Conservation (phyloP, 352 stramenopile species). For the Phytophthora kernoviae region DNA sequence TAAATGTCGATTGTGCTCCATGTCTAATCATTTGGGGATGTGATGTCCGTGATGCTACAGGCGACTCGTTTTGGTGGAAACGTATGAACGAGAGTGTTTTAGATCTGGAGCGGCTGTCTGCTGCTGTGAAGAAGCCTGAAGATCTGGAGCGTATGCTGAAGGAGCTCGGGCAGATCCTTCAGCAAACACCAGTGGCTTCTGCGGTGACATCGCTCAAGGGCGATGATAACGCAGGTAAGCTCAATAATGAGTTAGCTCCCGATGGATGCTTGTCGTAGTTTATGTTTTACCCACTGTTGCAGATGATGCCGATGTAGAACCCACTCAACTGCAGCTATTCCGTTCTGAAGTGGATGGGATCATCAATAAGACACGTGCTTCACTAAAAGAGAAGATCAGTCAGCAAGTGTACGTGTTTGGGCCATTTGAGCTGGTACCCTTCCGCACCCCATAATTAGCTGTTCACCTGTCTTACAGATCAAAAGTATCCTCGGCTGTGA, state of each 20-base stretch:
- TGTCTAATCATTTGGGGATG: slow-evolving; percentile 2
- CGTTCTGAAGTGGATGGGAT: slow-evolving; percentile 55
- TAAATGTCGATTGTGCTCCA: too few species aligned
- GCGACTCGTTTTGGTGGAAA: slow-evolving; percentile 61
- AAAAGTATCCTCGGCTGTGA: slow-evolving; percentile 60
- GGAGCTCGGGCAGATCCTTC: slow-evolving; percentile 57
- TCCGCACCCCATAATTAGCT: background rate
- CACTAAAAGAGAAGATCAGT: slow-evolving; percentile 50
- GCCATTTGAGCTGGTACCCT: background rate
- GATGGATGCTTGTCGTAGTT: background rate
- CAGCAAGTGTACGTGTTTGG: slow-evolving; percentile 58
- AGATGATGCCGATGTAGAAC: slow-evolving; percentile 10
- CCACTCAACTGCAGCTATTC: slow-evolving; percentile 41
- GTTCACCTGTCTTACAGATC: slow-evolving; percentile 29
- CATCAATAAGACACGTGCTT: slow-evolving; percentile 49
- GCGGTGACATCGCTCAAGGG: slow-evolving; percentile 18
- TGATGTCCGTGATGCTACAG: slow-evolving; percentile 4
- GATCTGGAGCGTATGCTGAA: slow-evolving; percentile 59
- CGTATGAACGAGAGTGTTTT: slow-evolving; percentile 56
- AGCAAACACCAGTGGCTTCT: slow-evolving; percentile 22
- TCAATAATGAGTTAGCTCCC: background rate
- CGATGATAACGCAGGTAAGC: slow-evolving; percentile 18
- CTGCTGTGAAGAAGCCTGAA: slow-evolving; percentile 56
- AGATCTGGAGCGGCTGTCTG: slow-evolving; percentile 51
- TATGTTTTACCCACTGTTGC: slow-evolving; percentile 2